A percentile compares a stretch with the other conserved stretches of the same genome.
These are phyloP conservation scores for Leptographium flavum DNA, from an alignment of 2,329 filamentous ascomycete species.

Conservation along the genomic window DNA sequence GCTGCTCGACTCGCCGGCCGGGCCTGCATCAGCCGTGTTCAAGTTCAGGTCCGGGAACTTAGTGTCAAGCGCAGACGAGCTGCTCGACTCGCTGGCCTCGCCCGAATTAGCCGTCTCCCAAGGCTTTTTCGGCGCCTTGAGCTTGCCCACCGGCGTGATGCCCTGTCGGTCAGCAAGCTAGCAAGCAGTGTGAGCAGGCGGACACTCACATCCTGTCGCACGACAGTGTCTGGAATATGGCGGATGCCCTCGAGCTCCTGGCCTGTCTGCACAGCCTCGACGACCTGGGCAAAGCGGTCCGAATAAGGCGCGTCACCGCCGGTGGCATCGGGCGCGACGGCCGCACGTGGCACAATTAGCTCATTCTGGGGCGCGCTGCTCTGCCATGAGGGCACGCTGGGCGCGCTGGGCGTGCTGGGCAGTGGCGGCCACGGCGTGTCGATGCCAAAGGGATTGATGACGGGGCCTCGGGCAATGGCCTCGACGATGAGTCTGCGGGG, in stretches of 20 bases:
- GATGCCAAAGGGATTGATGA: conserved; percentile 9
- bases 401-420: conserved; percentile 3
- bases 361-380: conserved; percentile 32
- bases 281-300: conserved; percentile 69
- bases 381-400: conserved; percentile 29
- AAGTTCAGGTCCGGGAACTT: conserved; percentile 18
- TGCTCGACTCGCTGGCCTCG: background rate
- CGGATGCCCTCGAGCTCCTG: conserved; percentile 76
- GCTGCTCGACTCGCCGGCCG: background rate
- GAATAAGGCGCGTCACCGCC: conserved; percentile 53
- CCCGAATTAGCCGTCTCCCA: conserved; percentile 83
- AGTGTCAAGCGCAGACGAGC: conserved; percentile 15
- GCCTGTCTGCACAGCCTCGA: conserved; percentile 70
- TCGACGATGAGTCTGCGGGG: conserved; percentile 6
- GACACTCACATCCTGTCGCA: conserved; percentile 49
- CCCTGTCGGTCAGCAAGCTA: too few species aligned
- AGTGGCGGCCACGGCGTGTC: too few species aligned
- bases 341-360: conserved; percentile 27
- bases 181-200: background rate
- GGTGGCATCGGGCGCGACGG: conserved; percentile 4
- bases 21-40: too few species aligned
- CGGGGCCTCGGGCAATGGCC: conserved; percentile 2
- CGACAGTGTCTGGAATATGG: conserved; percentile 68
- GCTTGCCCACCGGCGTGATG: conserved; percentile 32
- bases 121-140: conserved; percentile 43